A percentile compares a stretch with the other conserved stretches of the same genome.
Conservation (phyloP, 805 yeast genomes). For the Hanseniaspora opuntiae region DNA sequence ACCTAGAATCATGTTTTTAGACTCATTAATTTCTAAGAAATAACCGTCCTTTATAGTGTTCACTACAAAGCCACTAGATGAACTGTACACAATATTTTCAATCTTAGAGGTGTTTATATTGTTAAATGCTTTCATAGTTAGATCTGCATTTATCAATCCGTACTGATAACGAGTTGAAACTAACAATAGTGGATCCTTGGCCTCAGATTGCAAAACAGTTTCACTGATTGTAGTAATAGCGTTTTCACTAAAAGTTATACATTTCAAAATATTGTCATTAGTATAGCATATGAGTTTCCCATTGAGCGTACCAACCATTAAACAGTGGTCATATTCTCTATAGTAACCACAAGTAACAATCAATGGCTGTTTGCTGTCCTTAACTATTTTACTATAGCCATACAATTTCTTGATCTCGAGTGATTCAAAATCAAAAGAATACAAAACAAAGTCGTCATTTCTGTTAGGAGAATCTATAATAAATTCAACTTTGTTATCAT, state of each 20-base stretch:
- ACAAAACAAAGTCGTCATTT: neutral
- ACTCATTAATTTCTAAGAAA: neutral
- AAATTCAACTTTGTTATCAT: neutral
- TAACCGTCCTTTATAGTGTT: conserved; percentile 41
- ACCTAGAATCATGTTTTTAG: neutral
- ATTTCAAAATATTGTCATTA: neutral
- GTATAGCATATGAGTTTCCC: neutral
- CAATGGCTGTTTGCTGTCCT: neutral
- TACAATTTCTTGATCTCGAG: neutral
- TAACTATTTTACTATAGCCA: neutral
- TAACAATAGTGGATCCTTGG: neutral
- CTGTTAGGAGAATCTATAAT: conserved; percentile 3
- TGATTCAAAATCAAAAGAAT: neutral
- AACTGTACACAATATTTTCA: conserved; percentile 11
- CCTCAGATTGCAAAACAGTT: neutral
- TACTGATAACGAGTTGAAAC: neutral
- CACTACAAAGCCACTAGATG: conserved; percentile 30
- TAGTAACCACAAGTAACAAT: neutral
- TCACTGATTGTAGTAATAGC: neutral
- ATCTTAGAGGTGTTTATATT: conserved; percentile 3
- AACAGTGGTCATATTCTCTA: neutral
- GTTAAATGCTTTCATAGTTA: neutral
- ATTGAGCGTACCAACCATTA: conserved; percentile 1
- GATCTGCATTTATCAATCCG: neutral
- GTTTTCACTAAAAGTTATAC: neutral